A percentile compares a stretch with the other conserved stretches of the same genome.
Conservation (phyloP, 177 flowering plant genomes). For the Vitis hybrid region DNA sequence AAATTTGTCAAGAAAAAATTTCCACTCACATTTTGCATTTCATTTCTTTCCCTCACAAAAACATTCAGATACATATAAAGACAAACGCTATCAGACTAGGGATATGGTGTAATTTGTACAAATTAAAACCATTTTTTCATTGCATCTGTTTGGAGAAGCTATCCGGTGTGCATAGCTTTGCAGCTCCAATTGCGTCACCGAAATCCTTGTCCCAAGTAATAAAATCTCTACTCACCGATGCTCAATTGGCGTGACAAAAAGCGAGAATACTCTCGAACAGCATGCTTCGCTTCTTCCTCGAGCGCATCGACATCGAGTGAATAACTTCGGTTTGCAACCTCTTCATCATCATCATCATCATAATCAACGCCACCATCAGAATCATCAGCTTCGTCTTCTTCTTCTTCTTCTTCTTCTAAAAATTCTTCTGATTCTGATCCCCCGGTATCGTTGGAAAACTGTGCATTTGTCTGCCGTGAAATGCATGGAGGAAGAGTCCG, state of each 20-base stretch:
- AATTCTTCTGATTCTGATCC: slow-evolving; percentile 9
- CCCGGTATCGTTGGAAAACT: neutral
- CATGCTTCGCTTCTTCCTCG: slow-evolving; percentile 58
- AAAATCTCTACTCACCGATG: slow-evolving; percentile 40
- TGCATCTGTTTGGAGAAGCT: no score
- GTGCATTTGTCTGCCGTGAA: neutral
- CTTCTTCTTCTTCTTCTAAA: slow-evolving; percentile 7
- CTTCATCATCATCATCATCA: slow-evolving; percentile 6
- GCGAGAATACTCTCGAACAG: slow-evolving; percentile 41
- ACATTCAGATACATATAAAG: no score
- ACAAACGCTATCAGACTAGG: no score
- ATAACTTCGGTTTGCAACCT: slow-evolving; percentile 16
- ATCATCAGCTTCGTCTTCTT: slow-evolving; percentile 10
- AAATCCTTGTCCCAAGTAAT: slow-evolving; percentile 10
- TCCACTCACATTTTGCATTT: no score
- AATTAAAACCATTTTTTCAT: no score
- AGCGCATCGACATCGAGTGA: slow-evolving; percentile 41
- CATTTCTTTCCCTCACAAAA: no score
- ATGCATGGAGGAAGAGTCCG: slow-evolving; percentile 1
- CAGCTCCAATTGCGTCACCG: no score
- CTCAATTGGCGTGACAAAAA: slow-evolving; percentile 45
- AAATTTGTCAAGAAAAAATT: no score
- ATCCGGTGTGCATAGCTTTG: no score
- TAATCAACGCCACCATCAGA: slow-evolving; percentile 22
- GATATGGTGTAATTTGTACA: no score